Evolutionary conservation across 139 green algal genomes (phyloP).

Genomic region (Coelastrella sp.): DNA sequence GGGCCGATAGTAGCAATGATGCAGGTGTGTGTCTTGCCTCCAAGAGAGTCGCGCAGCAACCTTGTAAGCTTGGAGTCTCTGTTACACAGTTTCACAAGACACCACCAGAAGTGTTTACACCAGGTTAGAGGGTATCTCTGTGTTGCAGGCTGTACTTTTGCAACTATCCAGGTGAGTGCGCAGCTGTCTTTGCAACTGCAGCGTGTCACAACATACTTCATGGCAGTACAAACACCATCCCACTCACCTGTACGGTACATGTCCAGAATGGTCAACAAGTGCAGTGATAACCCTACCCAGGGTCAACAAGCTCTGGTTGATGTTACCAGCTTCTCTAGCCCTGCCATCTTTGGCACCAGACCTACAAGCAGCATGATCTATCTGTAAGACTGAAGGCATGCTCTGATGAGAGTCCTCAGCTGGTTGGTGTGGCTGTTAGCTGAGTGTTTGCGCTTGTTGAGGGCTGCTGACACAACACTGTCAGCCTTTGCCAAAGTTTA

Average conservation of each 20-base stretch:
- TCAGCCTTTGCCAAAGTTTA: neutral
- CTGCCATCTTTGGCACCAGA: constrained; percentile 90
- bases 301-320: constrained; percentile 97
- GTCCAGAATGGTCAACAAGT: constrained; percentile 85
- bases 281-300: constrained; percentile 97
- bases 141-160: too few species aligned
- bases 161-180: too few species aligned
- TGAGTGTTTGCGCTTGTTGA: too few species aligned
- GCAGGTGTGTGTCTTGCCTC: constrained; percentile 92
- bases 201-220: too few species aligned
- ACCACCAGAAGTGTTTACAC: too few species aligned
- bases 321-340: constrained; percentile 93
- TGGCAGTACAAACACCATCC: neutral
- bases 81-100: too few species aligned
- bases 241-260: constrained; percentile 77
- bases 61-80: constrained; percentile 98
- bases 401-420: too few species aligned
- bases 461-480: neutral
- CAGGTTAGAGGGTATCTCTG: too few species aligned
- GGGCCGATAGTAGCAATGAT: constrained; percentile 99
- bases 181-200: too few species aligned
- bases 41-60: constrained; percentile 95
- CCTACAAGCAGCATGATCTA: constrained; percentile 51
- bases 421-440: too few species aligned
- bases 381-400: too few species aligned